Percentiles rank a stretch among this genome's conserved stretches.
Conservation (phyloP, 2,329 filamentous ascomycete species). For the Kalaharituber pfeilii region DNA sequence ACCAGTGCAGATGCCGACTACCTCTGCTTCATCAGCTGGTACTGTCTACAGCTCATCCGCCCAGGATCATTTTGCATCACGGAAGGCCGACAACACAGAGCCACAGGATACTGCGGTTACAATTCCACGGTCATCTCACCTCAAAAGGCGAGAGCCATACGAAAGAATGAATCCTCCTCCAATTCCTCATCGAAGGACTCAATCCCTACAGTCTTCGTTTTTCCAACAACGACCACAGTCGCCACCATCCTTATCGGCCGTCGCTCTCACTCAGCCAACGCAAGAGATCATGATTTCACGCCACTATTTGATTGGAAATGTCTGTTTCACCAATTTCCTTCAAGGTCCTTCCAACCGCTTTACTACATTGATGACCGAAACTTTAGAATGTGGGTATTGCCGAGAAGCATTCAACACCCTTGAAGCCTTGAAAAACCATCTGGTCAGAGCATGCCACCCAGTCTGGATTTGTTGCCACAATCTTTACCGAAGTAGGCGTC, state of each 20-base stretch:
- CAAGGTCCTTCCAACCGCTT: not conserved
- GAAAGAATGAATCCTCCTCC: not conserved
- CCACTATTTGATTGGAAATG: not conserved
- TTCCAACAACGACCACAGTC: not conserved
- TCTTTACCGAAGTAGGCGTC: not conserved
- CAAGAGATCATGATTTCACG: constrained; percentile 1
- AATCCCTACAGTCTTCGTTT: not conserved
- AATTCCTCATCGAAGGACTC: not conserved
- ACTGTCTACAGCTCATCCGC: not conserved
- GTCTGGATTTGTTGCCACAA: constrained; percentile 1
- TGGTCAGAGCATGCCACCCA: not conserved
- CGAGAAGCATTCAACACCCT: not conserved
- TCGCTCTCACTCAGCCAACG: not conserved
- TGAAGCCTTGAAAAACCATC: not conserved
- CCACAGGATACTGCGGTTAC: not conserved
- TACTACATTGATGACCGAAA: not conserved
- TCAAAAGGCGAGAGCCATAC: not conserved
- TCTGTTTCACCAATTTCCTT: not conserved
- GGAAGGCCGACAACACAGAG: not conserved
- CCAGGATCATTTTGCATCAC: not conserved
- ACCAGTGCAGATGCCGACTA: not conserved
- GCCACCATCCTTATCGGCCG: not conserved
- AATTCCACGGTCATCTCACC: not conserved
- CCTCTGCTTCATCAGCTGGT: not conserved
- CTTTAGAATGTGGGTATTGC: not conserved